These are phyloP conservation scores for Trametes cingulata DNA, from an alignment of 768 basidiomycete genomes.

Conservation along the genomic window DNA sequence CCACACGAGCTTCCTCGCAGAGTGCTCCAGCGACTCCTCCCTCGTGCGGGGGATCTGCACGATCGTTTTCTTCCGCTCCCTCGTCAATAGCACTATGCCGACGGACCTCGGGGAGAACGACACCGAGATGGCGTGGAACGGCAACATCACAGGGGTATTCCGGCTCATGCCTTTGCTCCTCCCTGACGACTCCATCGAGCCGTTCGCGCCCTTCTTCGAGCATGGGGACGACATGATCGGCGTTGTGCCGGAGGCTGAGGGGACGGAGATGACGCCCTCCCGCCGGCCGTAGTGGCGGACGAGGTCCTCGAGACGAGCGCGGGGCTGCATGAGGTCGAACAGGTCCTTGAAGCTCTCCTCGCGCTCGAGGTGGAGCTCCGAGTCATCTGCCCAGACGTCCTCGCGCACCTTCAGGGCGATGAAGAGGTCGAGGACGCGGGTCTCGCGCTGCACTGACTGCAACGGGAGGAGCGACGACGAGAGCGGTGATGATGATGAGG, in stretches of 20 bases:
- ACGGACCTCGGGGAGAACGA: conserved; percentile 43
- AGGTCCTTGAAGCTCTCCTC: conserved; percentile 79
- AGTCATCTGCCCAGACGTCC: conserved; percentile 76
- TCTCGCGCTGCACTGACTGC: conserved; percentile 67
- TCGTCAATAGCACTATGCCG: conserved; percentile 37
- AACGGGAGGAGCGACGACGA: conserved; percentile 32
- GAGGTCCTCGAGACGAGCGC: conserved; percentile 75
- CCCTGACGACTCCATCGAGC: background rate
- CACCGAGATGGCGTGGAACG: conserved; percentile 40
- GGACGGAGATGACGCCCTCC: conserved; percentile 34
- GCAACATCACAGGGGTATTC: conserved; percentile 22
- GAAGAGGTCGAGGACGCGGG: conserved; percentile 72
- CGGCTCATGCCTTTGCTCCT: background rate
- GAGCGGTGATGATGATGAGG: conserved; percentile 22
- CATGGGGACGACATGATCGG: conserved; percentile 2
- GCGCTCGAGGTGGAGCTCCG: conserved; percentile 71
- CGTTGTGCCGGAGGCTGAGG: background rate
- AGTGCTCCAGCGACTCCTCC: conserved; percentile 57
- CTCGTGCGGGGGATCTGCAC: conserved; percentile 50
- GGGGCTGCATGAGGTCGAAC: conserved; percentile 76
- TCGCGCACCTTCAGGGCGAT: conserved; percentile 79
- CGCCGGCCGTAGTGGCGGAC: conserved; percentile 47
- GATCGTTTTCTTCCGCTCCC: conserved; percentile 50
- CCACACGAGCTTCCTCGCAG: conserved; percentile 53
- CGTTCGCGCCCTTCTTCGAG: conserved; percentile 15